These are phyloP conservation scores for Cadophora sp. DNA, from an alignment of 2,329 filamentous ascomycete genomes.

Conservation along the genomic window DNA sequence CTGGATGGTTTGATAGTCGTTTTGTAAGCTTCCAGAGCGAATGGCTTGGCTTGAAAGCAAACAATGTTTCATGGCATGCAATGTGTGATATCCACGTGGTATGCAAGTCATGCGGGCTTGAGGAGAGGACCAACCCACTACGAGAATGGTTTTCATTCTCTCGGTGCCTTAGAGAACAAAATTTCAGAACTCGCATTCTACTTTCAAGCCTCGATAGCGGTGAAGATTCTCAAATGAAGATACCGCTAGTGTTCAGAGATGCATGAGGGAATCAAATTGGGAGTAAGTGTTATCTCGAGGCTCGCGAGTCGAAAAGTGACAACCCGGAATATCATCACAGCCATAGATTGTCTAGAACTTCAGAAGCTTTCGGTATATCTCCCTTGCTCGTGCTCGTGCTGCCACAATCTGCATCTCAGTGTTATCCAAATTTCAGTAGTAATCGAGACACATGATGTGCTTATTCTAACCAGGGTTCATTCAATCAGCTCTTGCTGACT, in stretches of 20 bases:
- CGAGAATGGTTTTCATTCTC: too few species aligned
- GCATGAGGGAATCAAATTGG: neutral
- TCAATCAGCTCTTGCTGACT: neutral
- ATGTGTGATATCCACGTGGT: neutral
- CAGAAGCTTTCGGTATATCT: neutral
- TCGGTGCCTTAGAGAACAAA: too few species aligned
- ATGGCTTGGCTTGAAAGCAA: too few species aligned
- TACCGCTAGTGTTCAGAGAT: too few species aligned
- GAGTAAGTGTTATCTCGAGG: neutral
- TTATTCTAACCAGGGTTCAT: neutral
- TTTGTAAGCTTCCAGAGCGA: too few species aligned
- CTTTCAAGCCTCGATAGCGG: too few species aligned
- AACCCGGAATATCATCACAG: neutral
- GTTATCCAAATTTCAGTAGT: neutral
- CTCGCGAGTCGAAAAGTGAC: neutral
- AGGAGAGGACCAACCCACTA: too few species aligned
- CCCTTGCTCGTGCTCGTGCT: neutral
- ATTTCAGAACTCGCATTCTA: too few species aligned
- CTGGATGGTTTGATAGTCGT: too few species aligned
- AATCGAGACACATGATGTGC: slow-evolving; percentile 5
- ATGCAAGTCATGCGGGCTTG: slow-evolving; percentile 1
- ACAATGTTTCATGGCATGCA: neutral
- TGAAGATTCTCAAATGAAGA: too few species aligned
- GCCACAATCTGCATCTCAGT: neutral
- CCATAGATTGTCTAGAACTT: too few species aligned